Evolutionary conservation across 75 land plant species (phyloP), one percentile per base, ranked within the genome.

Genomic region (Azolla pinnata): DNA sequence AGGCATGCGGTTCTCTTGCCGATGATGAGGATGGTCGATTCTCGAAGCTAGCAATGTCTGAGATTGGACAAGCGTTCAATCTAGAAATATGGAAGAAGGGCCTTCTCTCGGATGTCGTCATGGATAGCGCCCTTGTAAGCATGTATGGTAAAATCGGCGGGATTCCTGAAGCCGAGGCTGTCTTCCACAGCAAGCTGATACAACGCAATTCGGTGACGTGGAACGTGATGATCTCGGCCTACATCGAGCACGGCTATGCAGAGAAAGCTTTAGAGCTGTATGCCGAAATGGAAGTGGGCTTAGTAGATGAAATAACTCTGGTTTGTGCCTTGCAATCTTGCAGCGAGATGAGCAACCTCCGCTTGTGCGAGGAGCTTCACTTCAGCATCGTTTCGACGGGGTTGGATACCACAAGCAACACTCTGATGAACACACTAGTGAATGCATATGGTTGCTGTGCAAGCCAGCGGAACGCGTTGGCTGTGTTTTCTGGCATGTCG

Each of bases 101-200:
- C 16, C 29, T 23, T 1, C 4, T 2, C 2, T 18, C 18, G 10
- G 25, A 31, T 10, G 9, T 55, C 8, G 25, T 60, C 10, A 60
- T 67, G 3, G 48, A 30, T 9, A 72, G 54, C 34, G 64, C 75
- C 7, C 75, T 72, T 29, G 31, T 72, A 25, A 67, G 50, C 10
- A 38, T 67, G 33, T 72, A 72, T 56, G 29, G 29, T 2, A 60
- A 33, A 33, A 44, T 52, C 42, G 70, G 59, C 18, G 21, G 33
- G 17, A 10, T 63, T 35, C 63, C 23, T 7, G 66, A 47, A 3
- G 70, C 75, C 10, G 48, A 33, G 23, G 24, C 30, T 3, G 51
- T 63, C 8, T 47, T 63, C 24, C 40, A 50, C 33, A 40, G 31
- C 20, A 32, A 50, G n/a, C 40, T 27, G 10, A n/a, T n/a, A n/a